Evolutionary conservation across 352 stramenopile genomes (phyloP).

Genomic region (Phytopythium sindhum): DNA sequence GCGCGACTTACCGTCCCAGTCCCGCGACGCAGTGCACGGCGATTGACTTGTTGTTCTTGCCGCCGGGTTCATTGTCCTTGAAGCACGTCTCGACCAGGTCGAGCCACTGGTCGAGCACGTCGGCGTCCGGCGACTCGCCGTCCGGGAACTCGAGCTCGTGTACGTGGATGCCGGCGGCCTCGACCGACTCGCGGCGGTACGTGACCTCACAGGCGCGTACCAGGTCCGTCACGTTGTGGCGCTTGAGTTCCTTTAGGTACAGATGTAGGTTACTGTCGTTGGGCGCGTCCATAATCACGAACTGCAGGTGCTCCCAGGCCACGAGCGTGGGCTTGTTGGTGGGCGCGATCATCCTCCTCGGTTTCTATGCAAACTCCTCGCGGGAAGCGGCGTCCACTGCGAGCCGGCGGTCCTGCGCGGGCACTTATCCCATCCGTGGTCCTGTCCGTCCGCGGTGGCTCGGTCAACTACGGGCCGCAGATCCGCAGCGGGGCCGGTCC

Average conservation of each 20-base stretch:
- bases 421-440: slow-evolving; percentile 49
- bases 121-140: slow-evolving; percentile 89
- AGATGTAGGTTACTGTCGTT: slow-evolving; percentile 95
- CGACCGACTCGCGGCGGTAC: slow-evolving; percentile 90
- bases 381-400: neutral
- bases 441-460: slow-evolving; percentile 6
- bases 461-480: neutral
- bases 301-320: slow-evolving; percentile 90
- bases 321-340: slow-evolving; percentile 88
- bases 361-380: too few species aligned
- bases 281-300: slow-evolving; percentile 98
- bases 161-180: slow-evolving; percentile 90
- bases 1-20: slow-evolving; percentile 83
- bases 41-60: slow-evolving; percentile 86
- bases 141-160: slow-evolving; percentile 97
- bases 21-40: slow-evolving; percentile 98
- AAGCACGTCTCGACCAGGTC: slow-evolving; percentile 94
- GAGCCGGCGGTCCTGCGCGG: neutral
- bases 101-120: slow-evolving; percentile 95
- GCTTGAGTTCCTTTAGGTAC: slow-evolving; percentile 97
- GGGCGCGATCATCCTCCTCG: slow-evolving; percentile 58
- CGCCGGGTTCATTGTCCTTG: slow-evolving; percentile 76
- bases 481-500: neutral
- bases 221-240: slow-evolving; percentile 94
- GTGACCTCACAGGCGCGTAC: slow-evolving; percentile 96